phyloP scores from a whole-genome alignment of 768 basidiomycete species.

The Collybiopsis luxurians region DNA sequence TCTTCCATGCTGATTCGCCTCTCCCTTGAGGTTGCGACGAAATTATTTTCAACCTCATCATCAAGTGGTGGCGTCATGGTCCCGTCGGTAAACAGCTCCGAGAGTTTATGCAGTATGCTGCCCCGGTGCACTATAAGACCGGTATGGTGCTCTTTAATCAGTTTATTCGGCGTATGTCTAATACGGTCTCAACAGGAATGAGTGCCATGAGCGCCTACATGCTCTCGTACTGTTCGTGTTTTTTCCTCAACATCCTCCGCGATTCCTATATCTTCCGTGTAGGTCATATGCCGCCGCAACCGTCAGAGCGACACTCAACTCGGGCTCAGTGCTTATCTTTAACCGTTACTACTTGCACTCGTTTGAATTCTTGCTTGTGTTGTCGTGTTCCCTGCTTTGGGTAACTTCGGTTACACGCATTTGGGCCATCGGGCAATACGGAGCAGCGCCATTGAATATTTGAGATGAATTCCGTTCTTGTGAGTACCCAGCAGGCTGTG shows the following conservation, averaged over 20 bases:
- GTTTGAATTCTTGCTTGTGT: conserved; percentile 80
- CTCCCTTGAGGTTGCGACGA: conserved; percentile 58
- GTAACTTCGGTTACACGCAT: conserved; percentile 71
- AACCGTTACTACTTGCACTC: conserved; percentile 77
- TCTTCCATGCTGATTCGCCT: too few relatives aligned
- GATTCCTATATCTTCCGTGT: conserved; percentile 50
- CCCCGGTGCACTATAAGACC: conserved; percentile 81
- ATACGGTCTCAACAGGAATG: neutral
- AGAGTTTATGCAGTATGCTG: conserved; percentile 70
- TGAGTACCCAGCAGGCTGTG: too few relatives aligned
- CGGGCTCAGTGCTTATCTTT: conserved; percentile 64
- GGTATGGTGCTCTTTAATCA: conserved; percentile 52
- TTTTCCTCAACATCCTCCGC: neutral
- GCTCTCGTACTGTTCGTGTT: conserved; percentile 16
- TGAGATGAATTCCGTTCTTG: conserved; percentile 81
- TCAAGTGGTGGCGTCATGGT: conserved; percentile 71
- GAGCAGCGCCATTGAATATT: too few relatives aligned
- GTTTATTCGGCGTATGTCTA: neutral
- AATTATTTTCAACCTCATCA: conserved; percentile 82
- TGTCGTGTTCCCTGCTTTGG: conserved; percentile 75
- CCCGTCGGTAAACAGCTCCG: conserved; percentile 78
- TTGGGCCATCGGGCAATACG: too few relatives aligned
- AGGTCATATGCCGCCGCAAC: conserved; percentile 65
- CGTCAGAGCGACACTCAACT: conserved; percentile 65
- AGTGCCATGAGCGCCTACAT: conserved; percentile 42